These are phyloP conservation scores for Phlebiopsis flavidoalba DNA, from an alignment of 768 basidiomycete genomes.

Conservation along the genomic window DNA sequence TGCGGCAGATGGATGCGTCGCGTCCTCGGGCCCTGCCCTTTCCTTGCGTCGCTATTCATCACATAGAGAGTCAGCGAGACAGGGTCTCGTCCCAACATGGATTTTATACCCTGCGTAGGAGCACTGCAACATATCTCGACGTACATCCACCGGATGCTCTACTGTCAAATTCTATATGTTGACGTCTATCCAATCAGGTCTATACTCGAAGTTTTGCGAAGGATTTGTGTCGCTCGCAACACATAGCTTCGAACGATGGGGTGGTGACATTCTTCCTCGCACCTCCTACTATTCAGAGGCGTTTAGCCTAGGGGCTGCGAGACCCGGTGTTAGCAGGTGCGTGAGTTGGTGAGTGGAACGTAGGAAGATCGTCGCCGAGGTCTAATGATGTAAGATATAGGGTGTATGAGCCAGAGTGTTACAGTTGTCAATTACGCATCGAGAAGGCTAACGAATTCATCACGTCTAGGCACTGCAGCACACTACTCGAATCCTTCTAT, in stretches of 20 bases:
- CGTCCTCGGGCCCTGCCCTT: slow-evolving; percentile 9
- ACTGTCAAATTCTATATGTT: slow-evolving; percentile 57
- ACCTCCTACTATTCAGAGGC: slow-evolving; percentile 78
- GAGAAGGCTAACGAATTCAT: slow-evolving; percentile 2
- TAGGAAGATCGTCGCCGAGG: slow-evolving; percentile 61
- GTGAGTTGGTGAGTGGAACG: slow-evolving; percentile 71
- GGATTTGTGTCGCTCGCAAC: slow-evolving; percentile 81
- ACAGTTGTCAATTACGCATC: background rate
- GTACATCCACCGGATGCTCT: slow-evolving; percentile 76
- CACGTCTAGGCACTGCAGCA: slow-evolving; percentile 54
- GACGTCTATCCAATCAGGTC: slow-evolving; percentile 58
- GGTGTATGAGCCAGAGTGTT: background rate
- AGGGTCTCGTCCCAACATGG: slow-evolving; percentile 45
- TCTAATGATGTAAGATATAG: slow-evolving; percentile 77
- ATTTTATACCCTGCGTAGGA: slow-evolving; percentile 80
- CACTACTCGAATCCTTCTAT: slow-evolving; percentile 70
- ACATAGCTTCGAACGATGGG: slow-evolving; percentile 93
- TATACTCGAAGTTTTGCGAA: slow-evolving; percentile 80
- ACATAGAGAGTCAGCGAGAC: slow-evolving; percentile 11
- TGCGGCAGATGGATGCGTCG: too few relatives aligned
- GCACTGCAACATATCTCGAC: slow-evolving; percentile 74
- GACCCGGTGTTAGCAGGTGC: slow-evolving; percentile 61
- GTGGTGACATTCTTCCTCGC: slow-evolving; percentile 86
- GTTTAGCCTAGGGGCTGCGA: slow-evolving; percentile 50
- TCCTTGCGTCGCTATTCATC: slow-evolving; percentile 24